Conservation (phyloP, 805 yeast species). For the Pichia ethanolica region DNA sequence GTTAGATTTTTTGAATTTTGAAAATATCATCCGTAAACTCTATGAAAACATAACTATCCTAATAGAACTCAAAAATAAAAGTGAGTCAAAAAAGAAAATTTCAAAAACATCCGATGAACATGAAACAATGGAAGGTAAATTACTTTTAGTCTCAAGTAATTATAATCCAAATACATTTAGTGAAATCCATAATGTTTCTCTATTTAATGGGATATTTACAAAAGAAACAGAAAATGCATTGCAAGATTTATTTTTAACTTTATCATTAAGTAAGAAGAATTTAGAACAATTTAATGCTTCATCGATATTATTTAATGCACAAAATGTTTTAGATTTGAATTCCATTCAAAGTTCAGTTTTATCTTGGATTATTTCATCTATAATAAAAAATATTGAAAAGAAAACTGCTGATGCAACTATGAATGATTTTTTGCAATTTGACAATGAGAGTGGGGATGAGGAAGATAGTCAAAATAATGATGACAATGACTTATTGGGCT, state of each 20-base stretch:
- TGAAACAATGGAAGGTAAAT: conserved; percentile 16
- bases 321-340: background rate
- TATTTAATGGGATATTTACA: conserved; percentile 19
- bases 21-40: conserved; percentile 7
- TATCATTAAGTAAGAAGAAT: background rate
- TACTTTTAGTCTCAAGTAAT: conserved; percentile 16
- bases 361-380: conserved; percentile 33
- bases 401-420: background rate
- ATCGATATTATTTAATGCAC: too few species aligned
- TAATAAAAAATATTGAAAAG: background rate
- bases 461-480: conserved; percentile 10
- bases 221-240: conserved; percentile 18
- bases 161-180: conserved; percentile 11
- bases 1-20: conserved; percentile 3
- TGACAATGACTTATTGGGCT: background rate
- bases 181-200: background rate
- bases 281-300: background rate
- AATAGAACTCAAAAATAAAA: conserved; percentile 8
- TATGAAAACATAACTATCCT: conserved; percentile 13
- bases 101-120: background rate
- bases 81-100: conserved; percentile 3
- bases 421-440: conserved; percentile 21
- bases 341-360: conserved; percentile 15
- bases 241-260: conserved; percentile 2
- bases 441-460: conserved; percentile 23